Evolutionary conservation across 164 flowering plant genomes (phyloP), one percentile per base, ranked within the genome.

Genomic region (Vitis rupestris): DNA sequence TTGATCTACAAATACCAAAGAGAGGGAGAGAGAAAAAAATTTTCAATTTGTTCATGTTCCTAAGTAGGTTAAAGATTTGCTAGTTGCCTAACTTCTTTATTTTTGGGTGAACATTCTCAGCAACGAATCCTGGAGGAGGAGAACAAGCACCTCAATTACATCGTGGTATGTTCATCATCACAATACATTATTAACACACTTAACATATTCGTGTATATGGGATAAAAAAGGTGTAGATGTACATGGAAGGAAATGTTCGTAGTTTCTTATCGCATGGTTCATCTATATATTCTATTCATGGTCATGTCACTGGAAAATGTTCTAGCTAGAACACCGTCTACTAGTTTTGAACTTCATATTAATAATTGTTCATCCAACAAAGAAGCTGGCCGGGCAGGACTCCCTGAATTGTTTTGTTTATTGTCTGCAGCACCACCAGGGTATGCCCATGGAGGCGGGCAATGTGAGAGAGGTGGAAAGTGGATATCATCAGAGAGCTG

Each of bases 101-200:
- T 62, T 61, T 59, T 65, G 56, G 54, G 16, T 49, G n/a, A 62
- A 49, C 23, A 49, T 10, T 65, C 29, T 63, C 83, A 84, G 90
- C 65, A 31, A 2, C 79, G 65, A 71, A 65, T 68, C 64, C 48
- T 84, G 69, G 97, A 91, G 74, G 91, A 88, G 64, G 90, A 87
- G 72, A 75, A 83, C n/a, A 81, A 77, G 77, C 71, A 66, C 44
- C 85, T 89, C 59, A 64, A 27, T 10, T 80, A 53, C 71, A 50
- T 64, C 59, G 67, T 81, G 90, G 97, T 88, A 84, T 69, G 9
- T 37, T 8, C 50, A 23, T 64, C 59, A 64, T 10, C 61, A 15
- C 44, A 23, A 23, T 23, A 23, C 27, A 23, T 23, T 23, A 37
- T 37, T 37, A 37, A 37, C 4, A 37, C 44, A 4, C 44, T 37